Evolutionary conservation across 306 rosid genomes (phyloP), one percentile per base, ranked within the genome.

Genomic region (Pachyrhizus erosus): DNA sequence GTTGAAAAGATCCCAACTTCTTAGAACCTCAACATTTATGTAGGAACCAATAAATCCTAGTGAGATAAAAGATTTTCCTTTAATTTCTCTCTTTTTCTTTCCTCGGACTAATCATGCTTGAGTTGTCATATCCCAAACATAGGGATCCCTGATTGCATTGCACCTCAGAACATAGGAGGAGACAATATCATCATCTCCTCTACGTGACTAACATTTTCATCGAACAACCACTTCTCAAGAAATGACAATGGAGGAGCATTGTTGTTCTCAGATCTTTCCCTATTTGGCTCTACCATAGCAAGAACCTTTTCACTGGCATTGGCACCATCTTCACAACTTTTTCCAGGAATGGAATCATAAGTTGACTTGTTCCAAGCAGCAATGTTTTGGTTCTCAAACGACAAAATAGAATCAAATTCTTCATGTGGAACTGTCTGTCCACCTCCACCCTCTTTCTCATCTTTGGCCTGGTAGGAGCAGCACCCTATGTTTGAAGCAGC

Each of bases 141-240:
- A 14, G 51, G 82, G 70, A 45, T 43, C 66, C 54, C 27, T 49
- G 45, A 21, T 58, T 45, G 45, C 51, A 40, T 9, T 40, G 45
- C 37, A 79, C 37, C 37, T 70, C 83, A 93, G 91, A 91, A 93
- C 86, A 93, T 37, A 37, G 42, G 10, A n/a, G 97, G 90, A 24
- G 98, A 93, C 67, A 93, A 81, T 27, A 6, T 92, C 98, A 95
- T 90, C 92, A 95, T 90, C 85, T 91, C 98, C 42, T 89, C 92
- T 3, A 74, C 97, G 13, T 91, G 97, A 82, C 89, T 92, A 80
- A 83, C 85, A 83, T 84, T 89, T 82, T 95, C 97, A 84, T 89
- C 98, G 88, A 93, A 83, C 2, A 93, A 85, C 98, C 98, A 95
- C 76, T 95, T 91, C 94, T 95, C 98, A 64, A 95, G 91, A 83